Conservation (phyloP, 2,329 filamentous ascomycete species). For the Thelonectria rubi region DNA sequence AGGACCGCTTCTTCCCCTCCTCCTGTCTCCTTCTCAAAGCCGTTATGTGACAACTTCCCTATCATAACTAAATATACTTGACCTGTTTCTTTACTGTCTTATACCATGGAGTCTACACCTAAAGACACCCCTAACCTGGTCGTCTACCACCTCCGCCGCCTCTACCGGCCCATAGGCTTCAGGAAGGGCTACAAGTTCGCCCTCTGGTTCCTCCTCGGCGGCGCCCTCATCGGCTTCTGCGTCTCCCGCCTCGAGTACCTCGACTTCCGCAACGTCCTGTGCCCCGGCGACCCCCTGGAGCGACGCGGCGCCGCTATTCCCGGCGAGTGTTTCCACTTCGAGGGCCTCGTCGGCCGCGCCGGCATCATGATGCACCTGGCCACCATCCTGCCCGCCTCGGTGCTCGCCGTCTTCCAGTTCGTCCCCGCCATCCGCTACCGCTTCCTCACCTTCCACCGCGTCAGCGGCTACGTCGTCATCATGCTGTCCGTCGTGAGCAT, state of each 20-base stretch:
- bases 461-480: constrained; percentile 66
- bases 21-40: background rate
- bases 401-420: constrained; percentile 60
- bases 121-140: constrained; percentile 1
- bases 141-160: constrained; percentile 4
- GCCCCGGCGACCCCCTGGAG: constrained; percentile 27
- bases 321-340: constrained; percentile 55
- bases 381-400: constrained; percentile 54
- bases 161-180: constrained; percentile 63
- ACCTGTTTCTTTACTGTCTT: background rate
- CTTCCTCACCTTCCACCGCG: constrained; percentile 63
- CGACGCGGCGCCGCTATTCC: constrained; percentile 36
- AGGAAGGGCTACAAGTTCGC: constrained; percentile 65
- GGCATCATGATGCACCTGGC: constrained; percentile 59
- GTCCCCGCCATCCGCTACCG: constrained; percentile 58
- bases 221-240: constrained; percentile 43
- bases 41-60: background rate
- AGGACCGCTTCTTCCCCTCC: background rate
- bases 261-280: constrained; percentile 47
- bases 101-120: constrained; percentile 8
- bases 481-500: constrained; percentile 57
- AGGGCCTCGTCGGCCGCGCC: constrained; percentile 34
- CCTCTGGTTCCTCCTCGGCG: constrained; percentile 60
- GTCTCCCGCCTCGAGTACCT: constrained; percentile 38
- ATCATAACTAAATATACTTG: background rate